These are phyloP conservation scores for Beauveria sp. DNA, from an alignment of 2,329 filamentous ascomycete species.

Conservation along the genomic window DNA sequence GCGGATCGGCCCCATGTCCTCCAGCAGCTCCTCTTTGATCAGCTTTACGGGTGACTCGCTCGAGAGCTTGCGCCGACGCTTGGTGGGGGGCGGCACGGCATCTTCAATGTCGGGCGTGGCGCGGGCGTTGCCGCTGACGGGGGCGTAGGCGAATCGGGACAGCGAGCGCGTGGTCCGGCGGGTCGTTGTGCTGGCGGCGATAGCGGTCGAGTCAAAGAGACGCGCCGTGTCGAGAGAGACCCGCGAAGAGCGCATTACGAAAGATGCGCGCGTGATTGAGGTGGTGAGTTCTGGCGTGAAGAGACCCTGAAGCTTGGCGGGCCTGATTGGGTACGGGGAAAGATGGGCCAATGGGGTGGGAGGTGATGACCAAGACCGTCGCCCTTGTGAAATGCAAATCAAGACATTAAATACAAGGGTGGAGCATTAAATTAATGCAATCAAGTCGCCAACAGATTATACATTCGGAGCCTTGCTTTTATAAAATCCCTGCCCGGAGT, in stretches of 20 bases:
- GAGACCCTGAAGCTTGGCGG: too few relatives aligned
- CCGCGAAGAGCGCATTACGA: slow-evolving; percentile 49
- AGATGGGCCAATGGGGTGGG: too few relatives aligned
- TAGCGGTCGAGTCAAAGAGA: slow-evolving; percentile 34
- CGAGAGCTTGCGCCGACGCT: slow-evolving; percentile 23
- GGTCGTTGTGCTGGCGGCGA: slow-evolving; percentile 22
- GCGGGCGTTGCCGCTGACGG: slow-evolving; percentile 18
- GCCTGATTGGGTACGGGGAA: too few relatives aligned
- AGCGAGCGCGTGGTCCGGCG: slow-evolving; percentile 43
- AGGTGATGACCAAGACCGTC: too few relatives aligned
- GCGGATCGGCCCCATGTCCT: background rate
- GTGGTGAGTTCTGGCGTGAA: too few relatives aligned
- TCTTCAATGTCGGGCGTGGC: slow-evolving; percentile 50
- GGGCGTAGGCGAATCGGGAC: slow-evolving; percentile 37
- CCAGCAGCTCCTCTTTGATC: slow-evolving; percentile 13
- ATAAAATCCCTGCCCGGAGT: too few relatives aligned
- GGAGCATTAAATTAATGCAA: too few relatives aligned
- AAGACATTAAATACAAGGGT: too few relatives aligned
- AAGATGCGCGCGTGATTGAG: background rate
- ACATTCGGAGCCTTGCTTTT: too few relatives aligned
- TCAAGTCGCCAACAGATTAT: too few relatives aligned
- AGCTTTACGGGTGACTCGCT: slow-evolving; percentile 14
- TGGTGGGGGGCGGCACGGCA: slow-evolving; percentile 27
- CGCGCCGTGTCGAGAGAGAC: slow-evolving; percentile 52
- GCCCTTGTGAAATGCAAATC: too few relatives aligned